Base-by-base conservation (phyloP, 176 grass and related monocot species). In the Triticum turgidum region DNA sequence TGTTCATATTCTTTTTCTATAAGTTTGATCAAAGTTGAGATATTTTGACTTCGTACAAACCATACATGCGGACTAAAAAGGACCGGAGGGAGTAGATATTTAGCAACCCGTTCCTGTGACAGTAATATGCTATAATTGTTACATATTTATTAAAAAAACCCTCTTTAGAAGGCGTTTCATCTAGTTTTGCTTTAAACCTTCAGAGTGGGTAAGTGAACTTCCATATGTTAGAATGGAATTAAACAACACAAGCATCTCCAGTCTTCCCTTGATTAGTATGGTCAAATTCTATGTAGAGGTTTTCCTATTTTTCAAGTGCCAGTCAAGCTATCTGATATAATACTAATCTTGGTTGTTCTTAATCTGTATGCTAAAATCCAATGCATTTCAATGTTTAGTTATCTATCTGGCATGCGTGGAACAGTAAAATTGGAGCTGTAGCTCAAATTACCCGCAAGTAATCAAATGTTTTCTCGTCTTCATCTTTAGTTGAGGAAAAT, bases 121-220 rank as follows among this genome's bases (percentile, higher is more conserved):
- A 17, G 2, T 17, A 81, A 18, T 75, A 14, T 34, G 20, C 27
- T 79, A 17, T 56, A 47, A 81, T 54, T 12, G 20, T 80, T 18
- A 4, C 11, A 17, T 71, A 20, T 34, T 84, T 32, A 2, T 83
- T 4, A n/a, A 80, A 24, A 35, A 18, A 29, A 34, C 1, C 1
- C 3, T 69, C 70, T 68, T 49, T 34, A 76, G 32, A 73, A 64
- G 35, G 69, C 27, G 47, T 34, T 69, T 5, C 24, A 85, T 66
- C 47, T 76, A 89, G 22, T 68, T 35, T 81, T 68, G 27, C 77
- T 67, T 85, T 73, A 27, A 21, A 83, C 27, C 2, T 83, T 44
- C 9, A 61, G 37, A 14, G 18, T 10, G 9, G 61, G 73, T 87
- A 65, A 33, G 47, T 83, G 61, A 78, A 83, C 18, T 61, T 83